phyloP scores from a whole-genome alignment of 129 eudicot species.

The Gnaphalium uliginosum region DNA sequence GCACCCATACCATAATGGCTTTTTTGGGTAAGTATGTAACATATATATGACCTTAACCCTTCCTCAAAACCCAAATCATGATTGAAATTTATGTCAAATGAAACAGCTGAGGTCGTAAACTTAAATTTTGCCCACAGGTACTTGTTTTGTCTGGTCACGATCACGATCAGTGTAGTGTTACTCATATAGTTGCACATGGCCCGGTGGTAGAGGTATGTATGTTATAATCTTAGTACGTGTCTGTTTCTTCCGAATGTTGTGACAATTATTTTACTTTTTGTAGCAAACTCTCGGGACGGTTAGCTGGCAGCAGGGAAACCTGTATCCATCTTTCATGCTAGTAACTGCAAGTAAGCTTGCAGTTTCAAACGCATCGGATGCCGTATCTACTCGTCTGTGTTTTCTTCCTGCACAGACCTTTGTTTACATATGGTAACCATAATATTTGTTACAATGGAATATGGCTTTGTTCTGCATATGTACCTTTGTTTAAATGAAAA shows the following conservation, averaged over 20 bases:
- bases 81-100: neutral
- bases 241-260: neutral
- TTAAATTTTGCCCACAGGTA: constrained; percentile 47
- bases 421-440: constrained; percentile 75
- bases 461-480: neutral
- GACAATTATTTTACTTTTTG: constrained; percentile 24
- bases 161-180: constrained; percentile 91
- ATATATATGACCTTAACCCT: neutral
- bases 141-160: constrained; percentile 94
- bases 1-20: neutral
- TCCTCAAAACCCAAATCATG: constrained; percentile 14
- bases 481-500: no score
- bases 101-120: constrained; percentile 6
- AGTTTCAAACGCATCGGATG: constrained; percentile 42
- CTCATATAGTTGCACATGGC: constrained; percentile 61
- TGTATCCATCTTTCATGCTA: constrained; percentile 88
- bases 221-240: constrained; percentile 2
- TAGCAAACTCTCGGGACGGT: constrained; percentile 95
- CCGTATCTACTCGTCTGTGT: constrained; percentile 59
- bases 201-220: constrained; percentile 73
- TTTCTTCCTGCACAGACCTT: constrained; percentile 75
- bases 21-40: neutral
- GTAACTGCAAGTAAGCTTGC: constrained; percentile 60
- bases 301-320: constrained; percentile 98
- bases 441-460: neutral